Conservation (phyloP, 371 early-diverging fungal species). For the Coemansia sp. region DNA sequence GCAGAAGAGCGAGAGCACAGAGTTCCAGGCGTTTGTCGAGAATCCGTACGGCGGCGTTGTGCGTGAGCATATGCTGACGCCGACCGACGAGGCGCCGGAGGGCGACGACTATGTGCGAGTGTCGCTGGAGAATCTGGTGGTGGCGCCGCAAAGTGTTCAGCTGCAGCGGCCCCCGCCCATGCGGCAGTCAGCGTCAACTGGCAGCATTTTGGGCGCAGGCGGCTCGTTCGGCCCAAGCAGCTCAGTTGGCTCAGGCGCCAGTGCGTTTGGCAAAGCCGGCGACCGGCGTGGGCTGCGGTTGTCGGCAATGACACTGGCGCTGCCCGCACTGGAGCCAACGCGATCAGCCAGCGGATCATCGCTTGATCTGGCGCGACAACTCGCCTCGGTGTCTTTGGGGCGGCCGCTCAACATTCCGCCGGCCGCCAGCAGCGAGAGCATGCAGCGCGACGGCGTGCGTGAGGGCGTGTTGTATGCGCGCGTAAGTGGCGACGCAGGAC, state of each 20-base stretch:
- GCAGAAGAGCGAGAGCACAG: slow-evolving; percentile 36
- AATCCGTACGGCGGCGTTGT: slow-evolving; percentile 39
- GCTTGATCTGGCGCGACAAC: slow-evolving; percentile 10
- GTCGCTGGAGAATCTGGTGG: slow-evolving; percentile 24
- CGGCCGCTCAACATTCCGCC: slow-evolving; percentile 8
- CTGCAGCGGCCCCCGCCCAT: slow-evolving; percentile 7
- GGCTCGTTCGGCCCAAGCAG: background rate
- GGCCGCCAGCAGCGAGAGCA: background rate
- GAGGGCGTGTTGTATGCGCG: slow-evolving; percentile 44
- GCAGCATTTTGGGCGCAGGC: slow-evolving; percentile 1
- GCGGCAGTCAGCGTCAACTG: slow-evolving; percentile 14
- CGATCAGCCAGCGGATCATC: slow-evolving; percentile 4
- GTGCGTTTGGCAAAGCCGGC: background rate
- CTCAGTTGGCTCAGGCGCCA: background rate
- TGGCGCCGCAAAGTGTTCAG: background rate
- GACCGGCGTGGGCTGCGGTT: slow-evolving; percentile 14
- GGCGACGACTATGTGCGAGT: slow-evolving; percentile 39
- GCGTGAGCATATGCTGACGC: slow-evolving; percentile 33
- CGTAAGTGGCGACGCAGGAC: slow-evolving; percentile 7
- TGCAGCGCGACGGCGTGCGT: slow-evolving; percentile 24
- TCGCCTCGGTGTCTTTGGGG: slow-evolving; percentile 14
- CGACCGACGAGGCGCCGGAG: slow-evolving; percentile 12
- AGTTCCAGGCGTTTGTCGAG: slow-evolving; percentile 45
- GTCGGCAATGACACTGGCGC: slow-evolving; percentile 21
- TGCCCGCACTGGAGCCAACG: background rate